Evolutionary conservation across 306 rosid genomes (phyloP), one percentile per base, ranked within the genome.

Genomic region (Inga leiocalycina): DNA sequence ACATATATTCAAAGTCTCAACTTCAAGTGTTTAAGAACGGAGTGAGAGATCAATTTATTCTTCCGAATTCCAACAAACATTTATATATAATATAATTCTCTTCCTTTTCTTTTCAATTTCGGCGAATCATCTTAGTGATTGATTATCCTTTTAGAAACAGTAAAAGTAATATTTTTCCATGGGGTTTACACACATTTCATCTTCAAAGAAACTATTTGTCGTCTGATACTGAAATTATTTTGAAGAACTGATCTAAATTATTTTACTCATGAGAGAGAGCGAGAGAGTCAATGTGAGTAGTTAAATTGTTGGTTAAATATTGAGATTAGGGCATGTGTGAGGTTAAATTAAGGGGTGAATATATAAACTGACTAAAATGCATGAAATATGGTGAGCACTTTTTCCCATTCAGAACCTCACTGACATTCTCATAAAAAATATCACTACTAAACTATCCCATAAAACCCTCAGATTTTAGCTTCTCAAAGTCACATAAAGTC

Each of bases 351-450:
- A 84, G 80, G 83, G 82, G 92, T 75, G 56, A 80, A 85, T 86
- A 72, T 49, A 10, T 49, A 17, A 83, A 84, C 54, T 78, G 88
- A 77, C 84, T 62, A 70, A 85, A 66, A 37, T 92, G 97, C 94
- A 92, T 88, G 94, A 90, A 84, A 87, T 81, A 87, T 57, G 64
- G 88, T 83, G 91, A 87, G 85, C 89, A 72, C 85, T 66, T 89
- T 93, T 90, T 84, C 88, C 90, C 52, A 89, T 89, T 89, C 84
- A 87, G 80, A 61, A 88, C 86, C 88, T 84, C 81, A 87, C 92
- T 93, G 97, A 93, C 94, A 93, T 93, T 91, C 97, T 94, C 80
- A 79, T 87, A 71, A 86, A 90, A 48, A 88, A 88, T 84, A 83
- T 52, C 54, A 82, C 65, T 86, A 89, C 80, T 81, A 88, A 87